These are phyloP conservation scores for Rhodotorula sphaerocarpa DNA, from an alignment of 768 basidiomycete species.

Conservation along the genomic window DNA sequence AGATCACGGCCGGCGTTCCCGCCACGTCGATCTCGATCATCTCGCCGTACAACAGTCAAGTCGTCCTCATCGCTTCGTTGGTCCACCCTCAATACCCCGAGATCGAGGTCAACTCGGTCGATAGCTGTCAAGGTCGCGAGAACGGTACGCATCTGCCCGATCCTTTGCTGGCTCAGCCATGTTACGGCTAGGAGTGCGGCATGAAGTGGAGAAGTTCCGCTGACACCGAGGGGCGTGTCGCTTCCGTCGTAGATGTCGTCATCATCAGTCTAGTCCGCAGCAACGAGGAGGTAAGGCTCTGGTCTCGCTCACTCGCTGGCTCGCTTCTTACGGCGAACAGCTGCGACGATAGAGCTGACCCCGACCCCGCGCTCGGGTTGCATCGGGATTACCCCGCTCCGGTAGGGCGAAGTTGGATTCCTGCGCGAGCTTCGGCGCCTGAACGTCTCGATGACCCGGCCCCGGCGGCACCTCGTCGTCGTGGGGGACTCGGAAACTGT, in stretches of 20 bases:
- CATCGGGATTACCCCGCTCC: too few species aligned
- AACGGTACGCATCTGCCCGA: too few species aligned
- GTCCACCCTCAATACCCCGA: constrained; percentile 55
- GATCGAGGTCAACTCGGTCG: constrained; percentile 88
- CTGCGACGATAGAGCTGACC: too few species aligned
- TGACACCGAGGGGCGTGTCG: too few species aligned
- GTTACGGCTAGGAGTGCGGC: too few species aligned
- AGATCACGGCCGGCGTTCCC: constrained; percentile 58
- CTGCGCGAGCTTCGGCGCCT: constrained; percentile 82
- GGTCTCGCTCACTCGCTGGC: not conserved
- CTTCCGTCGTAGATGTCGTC: constrained; percentile 57
- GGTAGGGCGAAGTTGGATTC: constrained; percentile 81
- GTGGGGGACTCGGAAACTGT: constrained; percentile 92
- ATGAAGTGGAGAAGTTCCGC: too few species aligned
- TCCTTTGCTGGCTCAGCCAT: too few species aligned
- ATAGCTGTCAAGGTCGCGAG: constrained; percentile 95
- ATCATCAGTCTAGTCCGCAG: constrained; percentile 87
- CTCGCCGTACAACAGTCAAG: constrained; percentile 94
- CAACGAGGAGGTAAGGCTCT: constrained; percentile 59
- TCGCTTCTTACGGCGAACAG: not conserved
- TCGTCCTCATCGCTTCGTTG: constrained; percentile 68
- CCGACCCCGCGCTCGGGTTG: too few species aligned
- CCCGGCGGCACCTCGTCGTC: constrained; percentile 44
- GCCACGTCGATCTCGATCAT: constrained; percentile 75
- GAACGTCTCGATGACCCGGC: constrained; percentile 52